phyloP scores from a whole-genome alignment of 2,329 filamentous ascomycete genomes.

The Blastomyces emzantsi region DNA sequence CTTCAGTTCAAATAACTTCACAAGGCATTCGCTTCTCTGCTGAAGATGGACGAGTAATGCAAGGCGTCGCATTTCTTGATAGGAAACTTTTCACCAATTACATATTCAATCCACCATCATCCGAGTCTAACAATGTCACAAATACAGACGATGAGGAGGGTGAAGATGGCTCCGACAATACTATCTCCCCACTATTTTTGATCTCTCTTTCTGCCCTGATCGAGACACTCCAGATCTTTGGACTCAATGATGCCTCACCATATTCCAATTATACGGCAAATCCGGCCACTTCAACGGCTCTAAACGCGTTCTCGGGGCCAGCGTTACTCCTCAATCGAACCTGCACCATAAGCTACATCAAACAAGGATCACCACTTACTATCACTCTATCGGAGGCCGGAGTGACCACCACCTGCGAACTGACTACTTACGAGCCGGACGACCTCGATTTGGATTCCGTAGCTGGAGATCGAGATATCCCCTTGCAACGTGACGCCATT shows the following conservation, averaged over 20 bases:
- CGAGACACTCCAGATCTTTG: conserved; percentile 93
- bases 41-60: conserved; percentile 82
- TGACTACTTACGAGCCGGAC: conserved; percentile 79
- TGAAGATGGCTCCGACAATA: conserved; percentile 30
- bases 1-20: conserved; percentile 64
- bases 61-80: conserved; percentile 81
- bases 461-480: conserved; percentile 49
- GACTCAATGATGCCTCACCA: conserved; percentile 54
- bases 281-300: conserved; percentile 34
- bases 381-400: conserved; percentile 79
- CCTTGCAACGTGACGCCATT: conserved; percentile 71
- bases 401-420: conserved; percentile 78
- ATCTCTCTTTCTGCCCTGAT: conserved; percentile 79
- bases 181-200: conserved; percentile 61
- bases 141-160: conserved; percentile 33
- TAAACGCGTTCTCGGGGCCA: conserved; percentile 75
- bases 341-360: conserved; percentile 70
- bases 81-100: conserved; percentile 84
- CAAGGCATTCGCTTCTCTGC: conserved; percentile 81
- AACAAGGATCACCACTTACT: conserved; percentile 67
- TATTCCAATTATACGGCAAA: conserved; percentile 25
- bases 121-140: conserved; percentile 16
- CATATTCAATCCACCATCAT: conserved; percentile 49
- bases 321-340: conserved; percentile 75
- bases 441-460: conserved; percentile 48